Evolutionary conservation across 2,329 filamentous ascomycete genomes (phyloP).

Genomic region (Colletotrichum tropicicola): DNA sequence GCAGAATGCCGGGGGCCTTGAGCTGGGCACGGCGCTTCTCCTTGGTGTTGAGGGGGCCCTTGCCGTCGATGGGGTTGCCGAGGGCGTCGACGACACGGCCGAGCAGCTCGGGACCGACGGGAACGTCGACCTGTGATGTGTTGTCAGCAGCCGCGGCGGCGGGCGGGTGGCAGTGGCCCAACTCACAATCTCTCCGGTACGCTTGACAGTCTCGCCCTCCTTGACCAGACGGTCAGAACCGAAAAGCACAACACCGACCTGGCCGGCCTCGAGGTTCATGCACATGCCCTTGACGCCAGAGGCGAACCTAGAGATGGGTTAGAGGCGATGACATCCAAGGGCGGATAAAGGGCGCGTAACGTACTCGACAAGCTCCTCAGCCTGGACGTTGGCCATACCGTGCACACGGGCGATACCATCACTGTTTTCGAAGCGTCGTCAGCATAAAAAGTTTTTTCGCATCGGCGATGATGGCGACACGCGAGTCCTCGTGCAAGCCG

Average conservation of each 20-base stretch:
- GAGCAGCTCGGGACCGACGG: constrained; percentile 90
- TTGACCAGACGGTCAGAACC: constrained; percentile 99
- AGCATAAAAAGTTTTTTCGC: constrained; percentile 22
- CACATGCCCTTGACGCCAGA: constrained; percentile 99
- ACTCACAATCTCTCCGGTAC: constrained; percentile 98
- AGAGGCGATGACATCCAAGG: constrained; percentile 18
- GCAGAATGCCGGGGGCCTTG: constrained; percentile 98
- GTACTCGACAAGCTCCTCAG: constrained; percentile 99
- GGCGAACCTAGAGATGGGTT: constrained; percentile 76
- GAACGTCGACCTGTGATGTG: constrained; percentile 84
- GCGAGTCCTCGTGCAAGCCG: constrained; percentile 23
- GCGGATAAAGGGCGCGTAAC: constrained; percentile 49
- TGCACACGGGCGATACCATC: constrained; percentile 99
- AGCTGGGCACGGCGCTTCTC: constrained; percentile 96
- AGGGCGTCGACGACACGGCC: constrained; percentile 99
- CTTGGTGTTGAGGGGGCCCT: constrained; percentile 93
- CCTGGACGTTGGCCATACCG: constrained; percentile 99
- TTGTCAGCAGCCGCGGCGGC: constrained; percentile 34
- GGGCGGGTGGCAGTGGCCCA: background rate
- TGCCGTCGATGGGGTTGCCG: constrained; percentile 99
- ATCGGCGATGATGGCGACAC: constrained; percentile 23
- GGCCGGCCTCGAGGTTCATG: constrained; percentile 99
- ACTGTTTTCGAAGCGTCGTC: constrained; percentile 60
- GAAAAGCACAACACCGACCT: constrained; percentile 99
- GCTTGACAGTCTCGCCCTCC: constrained; percentile 99